Conservation (phyloP, 139 green algal species). For the Chlorella sorokiniana region DNA sequence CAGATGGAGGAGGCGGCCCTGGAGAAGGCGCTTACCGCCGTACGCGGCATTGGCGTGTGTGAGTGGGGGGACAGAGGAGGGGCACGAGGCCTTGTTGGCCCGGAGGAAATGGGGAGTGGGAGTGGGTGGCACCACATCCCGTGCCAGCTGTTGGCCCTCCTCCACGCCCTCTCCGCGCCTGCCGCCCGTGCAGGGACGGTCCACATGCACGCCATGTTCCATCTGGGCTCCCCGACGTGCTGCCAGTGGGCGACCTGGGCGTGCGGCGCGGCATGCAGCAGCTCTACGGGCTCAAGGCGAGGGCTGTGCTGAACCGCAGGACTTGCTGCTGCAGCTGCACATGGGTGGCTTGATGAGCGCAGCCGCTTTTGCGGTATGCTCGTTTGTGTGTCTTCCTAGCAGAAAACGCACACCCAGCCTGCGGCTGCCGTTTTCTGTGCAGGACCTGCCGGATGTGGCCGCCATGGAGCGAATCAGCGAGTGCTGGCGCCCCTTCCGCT, state of each 20-base stretch:
- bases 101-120: not conserved
- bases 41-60: slow-evolving; percentile 54
- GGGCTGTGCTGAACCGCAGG: not conserved
- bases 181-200: too few relatives aligned
- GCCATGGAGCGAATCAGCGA: slow-evolving; percentile 55
- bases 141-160: not conserved
- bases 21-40: slow-evolving; percentile 31
- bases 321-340: not conserved
- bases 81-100: not conserved
- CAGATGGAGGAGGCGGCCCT: slow-evolving; percentile 38
- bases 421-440: not conserved
- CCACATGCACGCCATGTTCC: slow-evolving; percentile 29
- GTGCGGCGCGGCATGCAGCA: slow-evolving; percentile 57
- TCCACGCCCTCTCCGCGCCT: too few relatives aligned
- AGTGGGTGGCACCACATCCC: not conserved
- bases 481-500: slow-evolving; percentile 56
- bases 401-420: too few relatives aligned
- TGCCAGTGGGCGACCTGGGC: slow-evolving; percentile 66
- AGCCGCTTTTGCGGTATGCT: not conserved
- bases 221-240: slow-evolving; percentile 49
- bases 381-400: not conserved
- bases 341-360: not conserved
- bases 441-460: slow-evolving; percentile 37
- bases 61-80: not conserved
- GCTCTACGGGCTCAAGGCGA: slow-evolving; percentile 46